phyloP scores from a whole-genome alignment of 2,329 filamentous ascomycete species.

The Hymenoscyphus albidus region DNA sequence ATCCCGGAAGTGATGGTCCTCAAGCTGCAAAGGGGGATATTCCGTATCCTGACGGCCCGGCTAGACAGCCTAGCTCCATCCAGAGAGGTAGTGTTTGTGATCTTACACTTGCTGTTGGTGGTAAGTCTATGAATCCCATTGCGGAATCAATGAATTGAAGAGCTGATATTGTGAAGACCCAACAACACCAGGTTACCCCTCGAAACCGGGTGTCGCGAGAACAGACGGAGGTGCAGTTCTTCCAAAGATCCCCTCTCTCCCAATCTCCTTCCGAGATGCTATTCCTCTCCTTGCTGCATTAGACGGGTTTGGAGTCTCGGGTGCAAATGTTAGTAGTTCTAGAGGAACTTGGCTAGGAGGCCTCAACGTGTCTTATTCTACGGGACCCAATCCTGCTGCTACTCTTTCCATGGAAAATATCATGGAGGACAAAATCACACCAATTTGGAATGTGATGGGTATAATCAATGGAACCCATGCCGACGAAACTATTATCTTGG shows the following conservation, averaged over 20 bases:
- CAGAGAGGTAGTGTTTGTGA: conserved; percentile 82
- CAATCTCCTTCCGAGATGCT: conserved; percentile 80
- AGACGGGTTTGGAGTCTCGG: conserved; percentile 70
- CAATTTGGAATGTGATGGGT: conserved; percentile 85
- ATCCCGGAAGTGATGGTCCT: conserved; percentile 78
- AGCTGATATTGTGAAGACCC: conserved; percentile 47
- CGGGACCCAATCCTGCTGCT: conserved; percentile 24
- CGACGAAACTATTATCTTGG: conserved; percentile 78
- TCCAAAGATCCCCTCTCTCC: conserved; percentile 75
- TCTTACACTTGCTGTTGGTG: conserved; percentile 60
- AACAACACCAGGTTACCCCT: conserved; percentile 87
- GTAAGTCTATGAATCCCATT: neutral
- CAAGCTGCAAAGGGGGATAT: conserved; percentile 4
- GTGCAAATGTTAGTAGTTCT: conserved; percentile 53
- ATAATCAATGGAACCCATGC: conserved; percentile 78
- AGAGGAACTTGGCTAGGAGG: conserved; percentile 45
- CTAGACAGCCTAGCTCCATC: conserved; percentile 66
- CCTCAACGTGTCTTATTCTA: conserved; percentile 39
- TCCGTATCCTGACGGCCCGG: conserved; percentile 58
- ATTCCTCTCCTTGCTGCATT: conserved; percentile 78
- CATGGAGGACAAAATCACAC: conserved; percentile 49
- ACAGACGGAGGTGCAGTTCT: conserved; percentile 63
- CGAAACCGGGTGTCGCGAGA: conserved; percentile 74
- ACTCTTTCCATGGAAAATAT: conserved; percentile 62
- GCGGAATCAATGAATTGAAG: neutral